Base-by-base conservation (phyloP, 1,284 basidiomycete genomes). In the Ustilago cynodontis region DNA sequence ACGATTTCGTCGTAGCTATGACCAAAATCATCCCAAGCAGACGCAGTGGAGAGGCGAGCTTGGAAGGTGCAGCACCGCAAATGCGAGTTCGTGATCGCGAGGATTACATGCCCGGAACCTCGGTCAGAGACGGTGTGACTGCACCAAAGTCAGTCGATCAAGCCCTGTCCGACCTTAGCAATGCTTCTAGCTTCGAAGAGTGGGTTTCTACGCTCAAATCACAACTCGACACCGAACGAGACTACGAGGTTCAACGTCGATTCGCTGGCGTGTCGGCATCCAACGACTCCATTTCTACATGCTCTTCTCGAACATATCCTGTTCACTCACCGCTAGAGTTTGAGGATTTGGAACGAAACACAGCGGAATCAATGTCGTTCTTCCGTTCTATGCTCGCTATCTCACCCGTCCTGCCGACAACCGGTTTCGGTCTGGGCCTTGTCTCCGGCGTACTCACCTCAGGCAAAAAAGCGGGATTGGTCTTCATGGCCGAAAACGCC, bases 401-500 rank as follows among this genome's bases (percentile, higher is more conserved):
- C 52, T 77, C 75, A 3, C 75, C 75, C 26, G 62, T 77, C 0
- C 58, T 82, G 13, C 81, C 80, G 0, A 43, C 64, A 13, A 73
- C 79, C 0, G 79, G 78, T 1, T 79, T 82, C 41, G 70, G 65
- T 1, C 31, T 85, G 26, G 84, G 84, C 9, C 69, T 84, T 4
- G 31, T 77, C 14, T 81, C 82, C 16, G 84, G 83, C 18, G 33
- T 82, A n/a, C 47, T 77, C 24, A 77, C 62, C 2, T 64, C 70
- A 0, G 82, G 82, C 31, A 75, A 73, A 18, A 56, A 68, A 14
- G 80, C 83, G 4, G 72, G 70, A 8, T 66, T 83, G 22, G 80
- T 85, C 1, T 86, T 81, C 37, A 80, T 86, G 71, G 84, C 84
- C 0, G 84, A 86, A 59, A 86, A 86, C 65, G 83, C 84, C 3